phyloP scores from a whole-genome alignment of 441 rosid genomes.

The Croton laevigatus region DNA sequence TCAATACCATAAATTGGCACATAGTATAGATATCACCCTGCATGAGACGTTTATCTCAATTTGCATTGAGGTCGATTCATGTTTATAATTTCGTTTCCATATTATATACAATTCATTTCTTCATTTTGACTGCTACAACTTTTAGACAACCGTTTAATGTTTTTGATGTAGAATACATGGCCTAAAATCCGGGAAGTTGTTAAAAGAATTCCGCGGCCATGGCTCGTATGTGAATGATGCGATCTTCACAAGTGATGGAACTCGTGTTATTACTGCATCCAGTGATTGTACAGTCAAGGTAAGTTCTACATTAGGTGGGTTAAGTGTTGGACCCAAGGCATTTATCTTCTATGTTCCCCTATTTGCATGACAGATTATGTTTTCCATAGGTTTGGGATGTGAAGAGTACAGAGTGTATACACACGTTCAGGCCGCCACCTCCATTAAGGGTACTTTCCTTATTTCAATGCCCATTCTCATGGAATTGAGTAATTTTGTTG shows the following conservation, averaged over 20 bases:
- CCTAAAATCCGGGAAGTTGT: conserved; percentile 71
- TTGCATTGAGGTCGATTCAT: conserved; percentile 1
- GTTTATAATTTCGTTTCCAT: conserved; percentile 4
- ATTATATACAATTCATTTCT: conserved; percentile 2
- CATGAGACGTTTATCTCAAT: not conserved
- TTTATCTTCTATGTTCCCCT: conserved; percentile 18
- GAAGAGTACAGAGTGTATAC: conserved; percentile 91
- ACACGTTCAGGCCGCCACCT: conserved; percentile 95
- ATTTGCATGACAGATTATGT: conserved; percentile 18
- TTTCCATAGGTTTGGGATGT: conserved; percentile 86
- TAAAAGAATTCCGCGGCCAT: conserved; percentile 58
- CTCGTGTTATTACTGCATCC: conserved; percentile 87
- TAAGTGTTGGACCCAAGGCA: not conserved
- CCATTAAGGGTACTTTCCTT: conserved; percentile 64
- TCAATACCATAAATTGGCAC: not conserved
- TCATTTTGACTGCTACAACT: conserved; percentile 25
- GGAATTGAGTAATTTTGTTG: not conserved
- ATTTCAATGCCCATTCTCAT: conserved; percentile 10
- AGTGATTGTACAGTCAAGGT: conserved; percentile 93
- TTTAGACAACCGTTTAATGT: conserved; percentile 1
- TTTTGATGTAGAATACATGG: conserved; percentile 26
- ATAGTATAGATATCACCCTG: not conserved
- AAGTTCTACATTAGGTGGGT: conserved; percentile 16
- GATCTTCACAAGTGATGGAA: conserved; percentile 89
- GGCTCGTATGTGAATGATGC: conserved; percentile 31